A percentile compares a stretch with the other conserved stretches of the same genome.
Conservation (phyloP, 2,329 filamentous ascomycete species). For the Stachybotrys chartarum region DNA sequence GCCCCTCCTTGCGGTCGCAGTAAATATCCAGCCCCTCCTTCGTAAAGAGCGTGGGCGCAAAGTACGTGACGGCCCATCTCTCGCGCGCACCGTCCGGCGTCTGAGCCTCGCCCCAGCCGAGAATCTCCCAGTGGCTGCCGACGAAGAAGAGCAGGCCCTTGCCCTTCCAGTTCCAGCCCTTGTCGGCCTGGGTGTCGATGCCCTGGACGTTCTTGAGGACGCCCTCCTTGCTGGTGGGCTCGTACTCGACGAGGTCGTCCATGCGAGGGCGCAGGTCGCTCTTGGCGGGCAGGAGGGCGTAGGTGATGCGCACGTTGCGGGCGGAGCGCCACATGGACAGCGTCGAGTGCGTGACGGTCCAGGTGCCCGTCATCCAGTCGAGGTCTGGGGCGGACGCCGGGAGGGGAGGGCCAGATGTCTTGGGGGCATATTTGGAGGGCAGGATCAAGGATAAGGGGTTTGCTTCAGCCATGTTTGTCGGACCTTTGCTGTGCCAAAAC, state of each 20-base stretch:
- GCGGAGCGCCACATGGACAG: constrained; percentile 74
- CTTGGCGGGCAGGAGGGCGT: constrained; percentile 44
- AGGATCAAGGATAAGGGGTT: constrained; percentile 17
- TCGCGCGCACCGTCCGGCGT: constrained; percentile 33
- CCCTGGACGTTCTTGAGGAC: constrained; percentile 57
- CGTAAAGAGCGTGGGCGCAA: constrained; percentile 76
- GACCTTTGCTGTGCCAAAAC: no score
- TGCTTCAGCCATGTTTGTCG: constrained; percentile 6
- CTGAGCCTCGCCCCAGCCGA: constrained; percentile 61
- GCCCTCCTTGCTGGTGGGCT: constrained; percentile 39
- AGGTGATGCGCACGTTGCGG: constrained; percentile 75
- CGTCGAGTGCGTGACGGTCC: constrained; percentile 69
- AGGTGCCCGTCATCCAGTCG: constrained; percentile 57
- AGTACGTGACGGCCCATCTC: constrained; percentile 77
- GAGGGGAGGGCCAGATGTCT: constrained; percentile 13
- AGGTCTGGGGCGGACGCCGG: constrained; percentile 38
- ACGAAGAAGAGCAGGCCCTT: constrained; percentile 68
- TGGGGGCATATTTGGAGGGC: constrained; percentile 42
- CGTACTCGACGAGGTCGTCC: constrained; percentile 69
- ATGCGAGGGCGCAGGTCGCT: constrained; percentile 39
- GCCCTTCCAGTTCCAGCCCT: constrained; percentile 69
- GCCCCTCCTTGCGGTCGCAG: constrained; percentile 52
- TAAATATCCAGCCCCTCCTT: constrained; percentile 78
- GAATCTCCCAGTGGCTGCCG: constrained; percentile 70
- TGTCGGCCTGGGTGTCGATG: constrained; percentile 45